Conservation (phyloP, 2,329 filamentous ascomycete genomes). For the Diplodia seriata region DNA sequence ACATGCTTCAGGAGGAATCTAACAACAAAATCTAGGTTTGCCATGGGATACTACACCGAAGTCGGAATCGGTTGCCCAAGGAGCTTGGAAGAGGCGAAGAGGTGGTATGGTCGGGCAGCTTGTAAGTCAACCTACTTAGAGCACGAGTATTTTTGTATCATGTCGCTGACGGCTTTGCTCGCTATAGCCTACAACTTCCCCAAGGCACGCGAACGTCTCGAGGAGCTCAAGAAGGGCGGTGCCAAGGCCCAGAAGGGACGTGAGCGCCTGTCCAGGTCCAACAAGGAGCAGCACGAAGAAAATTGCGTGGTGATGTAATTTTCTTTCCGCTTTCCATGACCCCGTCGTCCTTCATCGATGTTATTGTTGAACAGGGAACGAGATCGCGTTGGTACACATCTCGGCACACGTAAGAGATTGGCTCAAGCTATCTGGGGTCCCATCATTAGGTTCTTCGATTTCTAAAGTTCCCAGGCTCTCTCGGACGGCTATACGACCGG, state of each 20-base stretch:
- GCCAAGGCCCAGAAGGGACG: slow-evolving; percentile 74
- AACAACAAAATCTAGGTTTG: slow-evolving; percentile 61
- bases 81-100: slow-evolving; percentile 92
- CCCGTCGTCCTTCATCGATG: background rate
- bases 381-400: background rate
- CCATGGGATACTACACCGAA: slow-evolving; percentile 97
- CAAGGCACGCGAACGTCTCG: slow-evolving; percentile 88
- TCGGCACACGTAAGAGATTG: background rate
- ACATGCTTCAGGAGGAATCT: too few relatives aligned
- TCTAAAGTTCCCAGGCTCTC: background rate
- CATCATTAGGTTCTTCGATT: background rate
- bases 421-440: background rate
- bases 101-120: slow-evolving; percentile 97
- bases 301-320: slow-evolving; percentile 82
- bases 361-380: background rate
- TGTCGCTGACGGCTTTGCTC: slow-evolving; percentile 34
- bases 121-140: slow-evolving; percentile 67
- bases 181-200: slow-evolving; percentile 85
- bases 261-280: slow-evolving; percentile 80
- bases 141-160: background rate
- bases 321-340: background rate
- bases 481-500: background rate
- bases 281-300: slow-evolving; percentile 84
- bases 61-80: slow-evolving; percentile 87
- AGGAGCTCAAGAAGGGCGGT: slow-evolving; percentile 85